These are phyloP conservation scores for Pythium scleroteichum DNA, from an alignment of 352 stramenopile species.

Conservation along the genomic window DNA sequence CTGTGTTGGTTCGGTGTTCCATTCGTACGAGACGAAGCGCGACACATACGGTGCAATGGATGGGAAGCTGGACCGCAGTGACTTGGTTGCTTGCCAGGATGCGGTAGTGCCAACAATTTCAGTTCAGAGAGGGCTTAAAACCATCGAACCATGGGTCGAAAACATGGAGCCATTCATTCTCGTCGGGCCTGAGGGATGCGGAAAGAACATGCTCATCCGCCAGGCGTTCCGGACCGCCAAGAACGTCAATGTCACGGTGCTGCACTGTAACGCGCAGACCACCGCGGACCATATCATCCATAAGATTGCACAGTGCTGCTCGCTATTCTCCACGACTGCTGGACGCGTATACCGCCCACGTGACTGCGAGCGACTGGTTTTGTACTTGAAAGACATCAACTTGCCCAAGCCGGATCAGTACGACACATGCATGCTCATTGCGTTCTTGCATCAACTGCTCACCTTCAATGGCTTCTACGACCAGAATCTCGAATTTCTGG, in stretches of 20 bases:
- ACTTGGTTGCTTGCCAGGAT: constrained; percentile 39
- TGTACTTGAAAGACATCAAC: constrained; percentile 98
- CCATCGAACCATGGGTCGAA: constrained; percentile 91
- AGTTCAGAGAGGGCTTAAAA: constrained; percentile 86
- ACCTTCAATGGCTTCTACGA: constrained; percentile 97
- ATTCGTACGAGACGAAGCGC: constrained; percentile 77
- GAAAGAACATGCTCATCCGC: constrained; percentile 95
- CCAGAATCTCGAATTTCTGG: constrained; percentile 92
- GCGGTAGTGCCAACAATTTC: constrained; percentile 76
- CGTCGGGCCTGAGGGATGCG: constrained; percentile 92
- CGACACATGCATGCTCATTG: constrained; percentile 96
- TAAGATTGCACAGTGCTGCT: constrained; percentile 94
- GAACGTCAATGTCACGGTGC: constrained; percentile 73
- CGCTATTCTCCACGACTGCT: constrained; percentile 89
- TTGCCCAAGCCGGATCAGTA: constrained; percentile 94
- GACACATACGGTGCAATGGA: constrained; percentile 78
- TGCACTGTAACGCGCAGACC: constrained; percentile 95
- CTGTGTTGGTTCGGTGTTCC: constrained; percentile 64
- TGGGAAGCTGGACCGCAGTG: constrained; percentile 57
- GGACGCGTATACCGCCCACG: constrained; percentile 93
- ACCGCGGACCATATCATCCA: constrained; percentile 94
- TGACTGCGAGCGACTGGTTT: constrained; percentile 90
- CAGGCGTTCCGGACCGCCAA: constrained; percentile 87
- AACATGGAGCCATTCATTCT: constrained; percentile 94
- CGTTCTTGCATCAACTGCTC: constrained; percentile 95